Evolutionary conservation across 1,284 basidiomycete genomes (phyloP), one percentile per base, ranked within the genome.

Genomic region (Papiliotrema flavescens): DNA sequence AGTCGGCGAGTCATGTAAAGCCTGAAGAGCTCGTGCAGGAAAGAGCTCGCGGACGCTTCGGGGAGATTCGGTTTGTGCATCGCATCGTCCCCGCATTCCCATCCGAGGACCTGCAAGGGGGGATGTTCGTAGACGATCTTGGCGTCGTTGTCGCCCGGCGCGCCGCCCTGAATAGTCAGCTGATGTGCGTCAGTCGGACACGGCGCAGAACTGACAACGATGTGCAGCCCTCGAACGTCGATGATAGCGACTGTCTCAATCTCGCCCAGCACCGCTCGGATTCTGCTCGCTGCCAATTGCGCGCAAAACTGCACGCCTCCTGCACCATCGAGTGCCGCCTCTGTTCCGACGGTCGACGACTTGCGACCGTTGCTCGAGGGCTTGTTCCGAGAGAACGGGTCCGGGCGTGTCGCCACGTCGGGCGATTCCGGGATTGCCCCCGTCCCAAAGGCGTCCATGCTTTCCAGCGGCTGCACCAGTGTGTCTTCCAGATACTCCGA

Each of bases 401-500:
- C 19, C n/a, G 23, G 43, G 43, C n/a, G 23, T 20, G 9, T 22
- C 7, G 19, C 23, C 39, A 17, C 5, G 5, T 22, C 20, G 20
- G 19, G 42, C 42, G 24, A 22, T 23, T 44, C 42, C 23, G 19
- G 20, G 3, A 22, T 15, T 11, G 19, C 42, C 7, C 9, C 28
- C 26, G 15, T 39, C 32, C 35, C 26, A 36, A 28, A 19, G 22
- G 26, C 23, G 9, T 34, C 20, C 9, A 32, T 28, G 23, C 19
- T 11, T 14, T 5, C 13, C 19, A 23, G 8, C 19, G 41, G 35
- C 15, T 24, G 49, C 17, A 62, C 56, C 35, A 67, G 50, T 11
- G 56, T 54, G 15, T 57, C 49, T 26, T 65, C 59, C 32, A 68
- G 59, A 14, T 61, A 52, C 5, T 63, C 57, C 14, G 61, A 57